Base-by-base conservation (phyloP, 805 yeast species). In the Sungouiozyma ichnusensis region DNA sequence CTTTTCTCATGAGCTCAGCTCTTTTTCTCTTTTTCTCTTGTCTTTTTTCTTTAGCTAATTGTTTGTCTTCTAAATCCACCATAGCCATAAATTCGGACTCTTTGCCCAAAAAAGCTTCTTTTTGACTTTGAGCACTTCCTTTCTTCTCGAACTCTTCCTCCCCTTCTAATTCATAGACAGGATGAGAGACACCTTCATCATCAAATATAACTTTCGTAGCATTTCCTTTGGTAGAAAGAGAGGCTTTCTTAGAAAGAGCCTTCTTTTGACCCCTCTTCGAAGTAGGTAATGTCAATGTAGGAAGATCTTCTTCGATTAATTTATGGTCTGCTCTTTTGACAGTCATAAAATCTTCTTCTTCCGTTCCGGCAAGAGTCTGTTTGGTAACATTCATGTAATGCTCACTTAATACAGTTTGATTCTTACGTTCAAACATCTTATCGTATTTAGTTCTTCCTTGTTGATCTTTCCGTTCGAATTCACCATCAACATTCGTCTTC, bases 181-280 rank as follows among this genome's bases (percentile, higher is more conserved):
- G 84, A 62, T 90, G 97, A 0, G 97, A 81, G 4, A 70, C 72
- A 20, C 99, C 99, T 2, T 90, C 97, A 48, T 92, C 98, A 57
- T 92, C 99, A 57, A 90, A 92, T 42, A 75, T 71, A 51, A 90
- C 61, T 59, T 87, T 92, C 16, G 82, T 77, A 15, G 95, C 81
- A 44, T 76, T 74, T 1, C 85, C 85, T 47, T 73, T 74, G 13
- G 69, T 58, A 37, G 78, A 66, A 18, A 77, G 51, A 2, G 87
- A 74, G 33, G 76, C 73, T 60, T 90, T 92, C 67, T 84, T 87
- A 11, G 95, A 85, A 32, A 88, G 68, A 0, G 97, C 97, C 51
- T 76, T 79, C 69, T 85, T 92, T 35, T 77, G 77, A 4, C 81
- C 80, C 52, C 98, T 75, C 57, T 83, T 92, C 1, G 97, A 90